Base-by-base conservation (phyloP, 1,284 basidiomycete species). In the Microstroma glucosiphilum region DNA sequence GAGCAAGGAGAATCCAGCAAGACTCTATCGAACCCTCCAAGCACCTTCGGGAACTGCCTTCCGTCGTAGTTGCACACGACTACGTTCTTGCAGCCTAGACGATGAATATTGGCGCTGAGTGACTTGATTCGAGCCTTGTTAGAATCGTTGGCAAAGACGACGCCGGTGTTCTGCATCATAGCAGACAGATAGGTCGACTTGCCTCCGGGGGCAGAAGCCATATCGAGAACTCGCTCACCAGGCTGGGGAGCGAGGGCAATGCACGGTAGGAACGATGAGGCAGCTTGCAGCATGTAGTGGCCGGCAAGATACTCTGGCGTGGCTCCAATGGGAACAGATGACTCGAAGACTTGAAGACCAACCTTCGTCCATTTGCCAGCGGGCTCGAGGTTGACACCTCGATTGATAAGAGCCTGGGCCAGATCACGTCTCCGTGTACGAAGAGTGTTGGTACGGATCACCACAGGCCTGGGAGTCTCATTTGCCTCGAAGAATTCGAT, bases 231-330 rank as follows among this genome's bases (percentile, higher is more conserved):
- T 26, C 93, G 89, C 80, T 98, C 96, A 68, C 90, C 86, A 1
- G 92, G 92, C 76, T 94, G 90, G 17, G 96, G 96, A 21, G 87
- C 84, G 43, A 99, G 87, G 1, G 96, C 92, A 70, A 98, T 93
- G 72, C 97, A 94, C 51, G 96, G 96, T n/a, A 99, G 84, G 85
- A 99, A 97, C 0, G 93, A 97, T 6, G 92, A 96, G 3, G 96
- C 96, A 3, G 96, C 92, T 83, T 99, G 96, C 19, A 98, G 89
- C 91, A 99, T 98, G 82, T 99, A 99, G 80, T 99, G 93, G 1
- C 96, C 96, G 0, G 94, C 92, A 42, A 99, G 87, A 80, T 99
- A 99, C 82, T 99, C 96, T 6, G 96, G 96, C 2, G 96, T 98
- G 4, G 96, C 96, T 77, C 79, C 79, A 43, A 99, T 90, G 1